Percentiles rank a stretch among this genome's conserved stretches.
These are phyloP conservation scores for Funneliformis caledonium DNA, from an alignment of 371 early-diverging fungal species.

Conservation along the genomic window DNA sequence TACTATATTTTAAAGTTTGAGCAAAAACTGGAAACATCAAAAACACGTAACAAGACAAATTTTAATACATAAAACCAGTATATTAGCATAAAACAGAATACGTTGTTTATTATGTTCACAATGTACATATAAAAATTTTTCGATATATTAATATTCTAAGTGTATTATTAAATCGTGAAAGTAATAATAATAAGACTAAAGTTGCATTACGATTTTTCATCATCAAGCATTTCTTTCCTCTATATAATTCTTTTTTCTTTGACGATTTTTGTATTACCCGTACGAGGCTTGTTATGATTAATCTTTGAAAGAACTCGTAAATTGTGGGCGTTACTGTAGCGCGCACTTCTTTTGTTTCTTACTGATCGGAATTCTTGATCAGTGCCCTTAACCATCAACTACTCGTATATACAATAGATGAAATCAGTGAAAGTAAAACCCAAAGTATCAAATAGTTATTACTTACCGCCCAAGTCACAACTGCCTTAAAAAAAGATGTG, in stretches of 20 bases:
- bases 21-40: too few species aligned
- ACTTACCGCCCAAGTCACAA: constrained; percentile 39
- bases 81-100: too few species aligned
- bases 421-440: constrained; percentile 19
- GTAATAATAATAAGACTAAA: too few species aligned
- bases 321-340: constrained; percentile 36
- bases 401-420: not conserved
- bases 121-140: too few species aligned
- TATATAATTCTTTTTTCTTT: constrained; percentile 32
- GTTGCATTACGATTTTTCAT: too few species aligned
- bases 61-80: too few species aligned
- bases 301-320: constrained; percentile 22
- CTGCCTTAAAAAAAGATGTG: constrained; percentile 13
- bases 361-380: constrained; percentile 15
- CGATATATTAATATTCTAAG: too few species aligned
- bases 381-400: constrained; percentile 29
- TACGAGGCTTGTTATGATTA: not conserved
- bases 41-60: too few species aligned
- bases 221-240: too few species aligned
- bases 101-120: too few species aligned
- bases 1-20: too few species aligned
- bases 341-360: constrained; percentile 23
- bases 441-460: constrained; percentile 16
- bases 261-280: constrained; percentile 28
- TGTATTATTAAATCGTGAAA: too few species aligned